These are phyloP conservation scores for Bromus sterilis DNA, from an alignment of 176 grass and related monocot species.

Conservation along the genomic window DNA sequence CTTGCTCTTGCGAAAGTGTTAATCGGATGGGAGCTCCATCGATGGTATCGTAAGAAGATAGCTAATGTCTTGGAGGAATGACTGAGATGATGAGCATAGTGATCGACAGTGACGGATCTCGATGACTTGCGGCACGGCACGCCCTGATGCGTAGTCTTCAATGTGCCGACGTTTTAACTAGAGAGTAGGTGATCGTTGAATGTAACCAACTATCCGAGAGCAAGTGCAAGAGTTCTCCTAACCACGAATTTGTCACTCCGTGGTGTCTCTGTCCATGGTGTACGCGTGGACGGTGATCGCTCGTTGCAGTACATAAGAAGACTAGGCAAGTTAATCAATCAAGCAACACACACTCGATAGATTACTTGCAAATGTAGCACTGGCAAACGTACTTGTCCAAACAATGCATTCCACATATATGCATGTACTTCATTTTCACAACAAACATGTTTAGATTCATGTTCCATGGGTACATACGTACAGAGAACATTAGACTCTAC, in stretches of 20 bases:
- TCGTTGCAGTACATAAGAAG: background rate
- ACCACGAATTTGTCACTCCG: background rate
- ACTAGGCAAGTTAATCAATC: background rate
- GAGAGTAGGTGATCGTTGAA: background rate
- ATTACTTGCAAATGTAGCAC: too few species aligned
- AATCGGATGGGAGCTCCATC: background rate
- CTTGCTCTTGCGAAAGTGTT: background rate
- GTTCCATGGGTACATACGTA: background rate
- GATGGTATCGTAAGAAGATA: background rate
- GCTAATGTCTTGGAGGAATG: background rate
- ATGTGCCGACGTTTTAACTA: background rate
- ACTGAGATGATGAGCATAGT: background rate
- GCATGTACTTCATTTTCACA: background rate
- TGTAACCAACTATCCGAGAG: background rate
- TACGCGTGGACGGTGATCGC: background rate
- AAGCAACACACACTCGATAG: background rate
- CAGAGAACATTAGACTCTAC: background rate
- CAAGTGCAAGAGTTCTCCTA: background rate
- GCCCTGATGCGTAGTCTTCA: background rate
- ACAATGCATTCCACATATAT: background rate
- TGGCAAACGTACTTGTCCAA: too few species aligned
- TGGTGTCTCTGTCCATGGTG: background rate
- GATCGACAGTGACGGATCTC: background rate
- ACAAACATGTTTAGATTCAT: background rate
- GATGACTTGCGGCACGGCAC: background rate